These are phyloP conservation scores for Eimeria praecox DNA, from an alignment of 169 alveolate genomes.

Conservation along the genomic window DNA sequence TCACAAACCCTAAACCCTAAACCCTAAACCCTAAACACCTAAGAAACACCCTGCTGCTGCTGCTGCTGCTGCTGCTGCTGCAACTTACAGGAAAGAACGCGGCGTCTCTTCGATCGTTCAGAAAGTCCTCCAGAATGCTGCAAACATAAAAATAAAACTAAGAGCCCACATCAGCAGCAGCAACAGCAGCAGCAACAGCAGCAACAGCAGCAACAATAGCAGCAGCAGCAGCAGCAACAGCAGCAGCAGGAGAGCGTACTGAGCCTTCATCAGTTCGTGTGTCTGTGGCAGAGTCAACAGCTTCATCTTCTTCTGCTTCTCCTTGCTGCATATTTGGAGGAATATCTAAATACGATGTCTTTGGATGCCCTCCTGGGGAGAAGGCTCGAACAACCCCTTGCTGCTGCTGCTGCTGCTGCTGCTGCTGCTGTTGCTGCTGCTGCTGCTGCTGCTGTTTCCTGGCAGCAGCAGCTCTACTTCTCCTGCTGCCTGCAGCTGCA, in stretches of 20 bases:
- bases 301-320: constrained; percentile 39
- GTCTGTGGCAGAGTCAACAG: constrained; percentile 50
- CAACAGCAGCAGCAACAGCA: no score
- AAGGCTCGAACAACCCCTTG: neutral
- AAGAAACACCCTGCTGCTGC: neutral
- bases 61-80: constrained; percentile 32
- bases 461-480: constrained; percentile 5
- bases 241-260: constrained; percentile 12
- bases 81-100: constrained; percentile 45
- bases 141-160: neutral
- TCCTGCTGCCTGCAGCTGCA: constrained; percentile 29
- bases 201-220: neutral
- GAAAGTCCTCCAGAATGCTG: constrained; percentile 27
- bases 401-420: constrained; percentile 63
- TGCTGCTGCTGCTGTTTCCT: constrained; percentile 63
- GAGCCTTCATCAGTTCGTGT: constrained; percentile 32
- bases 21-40: neutral
- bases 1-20: neutral
- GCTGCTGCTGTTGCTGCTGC: constrained; percentile 71
- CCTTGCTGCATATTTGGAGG: constrained; percentile 39
- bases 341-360: neutral
- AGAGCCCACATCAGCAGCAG: neutral
- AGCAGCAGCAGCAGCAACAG: neutral
- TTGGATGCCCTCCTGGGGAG: constrained; percentile 27
- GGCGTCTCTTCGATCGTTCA: constrained; percentile 60